A percentile compares a stretch with the other conserved stretches of the same genome.
Evolutionary conservation across 441 rosid species (phyloP).

Genomic region (Populus hybrid): DNA sequence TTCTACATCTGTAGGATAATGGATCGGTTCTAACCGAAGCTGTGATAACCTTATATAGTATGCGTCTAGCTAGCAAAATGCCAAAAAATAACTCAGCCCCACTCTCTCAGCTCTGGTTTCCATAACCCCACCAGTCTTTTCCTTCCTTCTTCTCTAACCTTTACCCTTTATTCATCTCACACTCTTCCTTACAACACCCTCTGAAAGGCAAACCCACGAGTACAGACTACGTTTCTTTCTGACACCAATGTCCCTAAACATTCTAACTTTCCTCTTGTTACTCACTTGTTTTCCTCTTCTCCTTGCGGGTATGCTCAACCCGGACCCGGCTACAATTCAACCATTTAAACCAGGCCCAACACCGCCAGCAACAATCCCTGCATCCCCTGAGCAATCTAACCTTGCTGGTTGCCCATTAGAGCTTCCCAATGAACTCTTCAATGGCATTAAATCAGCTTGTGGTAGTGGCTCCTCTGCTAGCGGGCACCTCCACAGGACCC

Average conservation of each 20-base stretch:
- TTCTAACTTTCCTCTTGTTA: conserved; percentile 19
- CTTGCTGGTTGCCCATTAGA: conserved; percentile 61
- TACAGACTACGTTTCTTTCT: conserved; percentile 5
- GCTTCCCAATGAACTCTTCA: conserved; percentile 34
- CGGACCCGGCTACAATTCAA: conserved; percentile 43
- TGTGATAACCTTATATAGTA: neutral
- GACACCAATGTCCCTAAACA: conserved; percentile 14
- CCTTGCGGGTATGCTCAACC: conserved; percentile 23
- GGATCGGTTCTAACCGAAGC: neutral
- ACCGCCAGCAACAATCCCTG: conserved; percentile 75
- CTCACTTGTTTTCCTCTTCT: neutral
- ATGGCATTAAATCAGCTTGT: conserved; percentile 48
- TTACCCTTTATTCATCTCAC: neutral
- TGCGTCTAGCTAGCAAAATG: conserved; percentile 7
- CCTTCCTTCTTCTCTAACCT: conserved; percentile 1
- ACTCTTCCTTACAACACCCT: neutral
- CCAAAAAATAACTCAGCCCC: conserved; percentile 23
- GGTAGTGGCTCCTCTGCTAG: conserved; percentile 7
- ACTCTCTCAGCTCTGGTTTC: conserved; percentile 16
- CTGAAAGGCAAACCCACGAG: neutral
- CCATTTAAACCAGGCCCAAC: conserved; percentile 42
- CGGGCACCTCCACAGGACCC: conserved; percentile 42
- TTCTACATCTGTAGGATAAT: neutral
- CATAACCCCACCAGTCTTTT: conserved; percentile 1
- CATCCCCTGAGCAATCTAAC: conserved; percentile 85